Percentiles rank a stretch among this genome's conserved stretches.
phyloP scores from a whole-genome alignment of 805 yeast genomes.

The Yarrowia sp. region DNA sequence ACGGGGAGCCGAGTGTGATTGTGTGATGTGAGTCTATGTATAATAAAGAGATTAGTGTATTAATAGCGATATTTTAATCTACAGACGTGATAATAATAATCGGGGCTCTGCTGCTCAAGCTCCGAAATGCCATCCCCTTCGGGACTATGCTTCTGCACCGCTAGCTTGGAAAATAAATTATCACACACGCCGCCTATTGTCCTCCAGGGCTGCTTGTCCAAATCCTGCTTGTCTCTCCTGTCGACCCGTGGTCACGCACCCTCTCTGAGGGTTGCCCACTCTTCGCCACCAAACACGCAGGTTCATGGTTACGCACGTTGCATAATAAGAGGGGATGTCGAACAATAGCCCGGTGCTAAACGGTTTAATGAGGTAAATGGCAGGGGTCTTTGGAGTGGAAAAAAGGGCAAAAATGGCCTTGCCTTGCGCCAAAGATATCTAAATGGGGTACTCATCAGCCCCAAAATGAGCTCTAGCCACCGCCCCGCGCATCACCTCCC shows the following conservation, averaged over 20 bases:
- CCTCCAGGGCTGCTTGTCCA: background rate
- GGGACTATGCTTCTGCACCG: no score
- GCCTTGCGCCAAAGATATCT: background rate
- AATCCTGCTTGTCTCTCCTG: background rate
- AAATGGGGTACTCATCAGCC: background rate
- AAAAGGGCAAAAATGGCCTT: no score
- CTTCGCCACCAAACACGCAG: constrained; percentile 20
- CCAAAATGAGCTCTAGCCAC: background rate
- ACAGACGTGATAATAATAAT: background rate
- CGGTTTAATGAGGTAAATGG: background rate
- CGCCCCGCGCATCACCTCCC: no score
- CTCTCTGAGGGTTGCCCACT: background rate
- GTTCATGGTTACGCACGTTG: constrained; percentile 22
- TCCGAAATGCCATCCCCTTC: no score
- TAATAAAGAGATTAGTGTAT: constrained; percentile 7
- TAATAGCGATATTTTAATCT: constrained; percentile 6
- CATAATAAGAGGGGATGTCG: constrained; percentile 15
- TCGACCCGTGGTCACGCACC: no score
- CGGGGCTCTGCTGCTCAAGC: background rate
- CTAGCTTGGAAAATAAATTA: background rate
- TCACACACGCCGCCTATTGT: no score
- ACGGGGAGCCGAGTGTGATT: constrained; percentile 22
- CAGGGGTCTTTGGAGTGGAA: background rate
- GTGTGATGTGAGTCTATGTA: constrained; percentile 19
- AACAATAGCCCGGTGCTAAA: constrained; percentile 16